A percentile compares a stretch with the other conserved stretches of the same genome.
Conservation (phyloP, 2,329 filamentous ascomycete genomes). For the Curvularia lunata region DNA sequence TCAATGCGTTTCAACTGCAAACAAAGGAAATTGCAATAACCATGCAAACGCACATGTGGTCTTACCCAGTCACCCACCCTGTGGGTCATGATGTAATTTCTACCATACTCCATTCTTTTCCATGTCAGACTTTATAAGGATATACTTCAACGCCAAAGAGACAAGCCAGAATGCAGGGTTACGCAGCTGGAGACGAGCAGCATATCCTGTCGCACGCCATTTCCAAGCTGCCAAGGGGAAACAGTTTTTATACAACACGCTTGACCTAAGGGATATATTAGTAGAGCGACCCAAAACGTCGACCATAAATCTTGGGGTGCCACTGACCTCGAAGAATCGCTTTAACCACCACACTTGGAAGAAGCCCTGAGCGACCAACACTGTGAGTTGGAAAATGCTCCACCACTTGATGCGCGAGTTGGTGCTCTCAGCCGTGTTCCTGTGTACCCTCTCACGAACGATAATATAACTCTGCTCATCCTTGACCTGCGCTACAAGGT, state of each 20-base stretch:
- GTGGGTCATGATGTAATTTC: constrained; percentile 7
- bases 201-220: not conserved
- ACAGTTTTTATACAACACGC: constrained; percentile 36
- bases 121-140: constrained; percentile 4
- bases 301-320: not conserved
- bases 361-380: constrained; percentile 87
- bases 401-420: constrained; percentile 99
- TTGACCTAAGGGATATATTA: constrained; percentile 36
- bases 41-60: constrained; percentile 7
- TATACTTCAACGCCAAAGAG: constrained; percentile 30
- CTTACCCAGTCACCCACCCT: constrained; percentile 3
- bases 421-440: constrained; percentile 98
- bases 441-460: constrained; percentile 90
- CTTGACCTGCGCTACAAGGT: constrained; percentile 89
- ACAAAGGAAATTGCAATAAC: not conserved
- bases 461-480: constrained; percentile 98
- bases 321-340: constrained; percentile 87
- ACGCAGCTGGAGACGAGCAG: not conserved
- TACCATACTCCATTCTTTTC: constrained; percentile 20
- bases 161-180: constrained; percentile 6
- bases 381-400: constrained; percentile 93
- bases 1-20: not conserved
- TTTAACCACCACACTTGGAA: constrained; percentile 99
- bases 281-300: not conserved
- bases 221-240: not conserved